Percentiles rank a stretch among this genome's conserved stretches.
Evolutionary conservation across 305 asterid species (phyloP).

Genomic region (Plantago coronopus): DNA sequence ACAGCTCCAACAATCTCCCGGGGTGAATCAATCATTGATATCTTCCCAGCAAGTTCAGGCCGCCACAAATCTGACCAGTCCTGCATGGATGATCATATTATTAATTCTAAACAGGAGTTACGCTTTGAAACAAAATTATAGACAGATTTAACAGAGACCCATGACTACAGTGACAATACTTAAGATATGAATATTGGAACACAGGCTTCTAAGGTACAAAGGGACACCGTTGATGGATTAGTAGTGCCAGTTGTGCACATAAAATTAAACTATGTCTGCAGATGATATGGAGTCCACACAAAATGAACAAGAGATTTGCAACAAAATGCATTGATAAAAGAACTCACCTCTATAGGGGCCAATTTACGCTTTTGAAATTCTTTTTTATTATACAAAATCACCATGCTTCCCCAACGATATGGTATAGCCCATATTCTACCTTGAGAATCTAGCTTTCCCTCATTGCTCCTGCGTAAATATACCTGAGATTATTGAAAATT

Average conservation of each 20-base stretch:
- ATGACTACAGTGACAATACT: background rate
- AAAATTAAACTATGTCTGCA: no score
- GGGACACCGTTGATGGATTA: background rate
- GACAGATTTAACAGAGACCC: background rate
- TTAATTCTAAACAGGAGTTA: constrained; percentile 14
- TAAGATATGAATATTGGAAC: background rate
- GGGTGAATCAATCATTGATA: constrained; percentile 90
- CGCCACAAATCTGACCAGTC: constrained; percentile 98
- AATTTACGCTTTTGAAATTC: constrained; percentile 67
- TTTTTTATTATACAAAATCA: constrained; percentile 74
- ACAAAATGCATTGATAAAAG: constrained; percentile 5
- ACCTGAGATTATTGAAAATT: constrained; percentile 76
- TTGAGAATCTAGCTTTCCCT: constrained; percentile 67
- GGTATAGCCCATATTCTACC: constrained; percentile 89
- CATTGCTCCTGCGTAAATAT: constrained; percentile 87
- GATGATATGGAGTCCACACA: constrained; percentile 12
- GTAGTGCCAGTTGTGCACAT: background rate
- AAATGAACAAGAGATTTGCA: constrained; percentile 7
- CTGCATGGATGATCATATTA: constrained; percentile 34
- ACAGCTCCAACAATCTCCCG: constrained; percentile 89
- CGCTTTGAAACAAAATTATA: background rate
- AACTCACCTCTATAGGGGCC: constrained; percentile 67
- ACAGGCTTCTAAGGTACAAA: background rate
- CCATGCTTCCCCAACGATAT: constrained; percentile 95
- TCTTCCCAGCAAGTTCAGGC: constrained; percentile 86